A percentile compares a stretch with the other conserved stretches of the same genome.
These are phyloP conservation scores for Drechslerella coelobrocha DNA, from an alignment of 2,329 filamentous ascomycete genomes.

Conservation along the genomic window DNA sequence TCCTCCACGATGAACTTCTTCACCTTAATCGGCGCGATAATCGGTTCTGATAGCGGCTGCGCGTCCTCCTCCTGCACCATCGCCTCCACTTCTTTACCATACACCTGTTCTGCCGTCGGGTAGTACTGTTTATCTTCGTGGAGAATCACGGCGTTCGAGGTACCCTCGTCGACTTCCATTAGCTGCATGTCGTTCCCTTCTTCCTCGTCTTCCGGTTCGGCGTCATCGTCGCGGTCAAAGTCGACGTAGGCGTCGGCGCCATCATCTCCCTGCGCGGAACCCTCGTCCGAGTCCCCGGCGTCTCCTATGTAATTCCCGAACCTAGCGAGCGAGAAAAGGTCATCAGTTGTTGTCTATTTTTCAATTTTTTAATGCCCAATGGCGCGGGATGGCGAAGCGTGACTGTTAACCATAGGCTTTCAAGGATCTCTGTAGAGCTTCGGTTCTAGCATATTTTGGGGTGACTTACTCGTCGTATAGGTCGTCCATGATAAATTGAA, in stretches of 20 bases:
- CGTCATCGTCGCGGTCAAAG: conserved; percentile 56
- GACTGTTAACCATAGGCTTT: conserved; percentile 17
- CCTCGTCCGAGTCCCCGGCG: conserved; percentile 76
- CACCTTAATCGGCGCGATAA: conserved; percentile 88
- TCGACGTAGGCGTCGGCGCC: conserved; percentile 80
- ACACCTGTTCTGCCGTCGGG: conserved; percentile 94
- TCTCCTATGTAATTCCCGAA: conserved; percentile 99
- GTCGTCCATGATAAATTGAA: conserved; percentile 76
- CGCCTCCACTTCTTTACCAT: conserved; percentile 92
- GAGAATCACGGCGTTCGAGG: conserved; percentile 94
- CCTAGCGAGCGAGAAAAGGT: conserved; percentile 62
- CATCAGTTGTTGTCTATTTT: conserved; percentile 33
- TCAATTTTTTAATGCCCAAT: background rate
- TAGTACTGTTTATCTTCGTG: conserved; percentile 99
- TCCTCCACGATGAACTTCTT: conserved; percentile 98
- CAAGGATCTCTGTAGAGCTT: conserved; percentile 1
- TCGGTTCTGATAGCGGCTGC: conserved; percentile 88
- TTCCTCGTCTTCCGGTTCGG: conserved; percentile 68
- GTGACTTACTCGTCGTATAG: conserved; percentile 87
- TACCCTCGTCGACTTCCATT: conserved; percentile 89
- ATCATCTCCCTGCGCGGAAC: conserved; percentile 75
- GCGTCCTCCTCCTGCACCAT: conserved; percentile 97
- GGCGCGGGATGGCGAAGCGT: background rate
- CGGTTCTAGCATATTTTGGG: background rate
- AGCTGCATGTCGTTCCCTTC: conserved; percentile 76